These are phyloP conservation scores for Monilinia aucupariae DNA, from an alignment of 2,329 filamentous ascomycete species.

Conservation along the genomic window DNA sequence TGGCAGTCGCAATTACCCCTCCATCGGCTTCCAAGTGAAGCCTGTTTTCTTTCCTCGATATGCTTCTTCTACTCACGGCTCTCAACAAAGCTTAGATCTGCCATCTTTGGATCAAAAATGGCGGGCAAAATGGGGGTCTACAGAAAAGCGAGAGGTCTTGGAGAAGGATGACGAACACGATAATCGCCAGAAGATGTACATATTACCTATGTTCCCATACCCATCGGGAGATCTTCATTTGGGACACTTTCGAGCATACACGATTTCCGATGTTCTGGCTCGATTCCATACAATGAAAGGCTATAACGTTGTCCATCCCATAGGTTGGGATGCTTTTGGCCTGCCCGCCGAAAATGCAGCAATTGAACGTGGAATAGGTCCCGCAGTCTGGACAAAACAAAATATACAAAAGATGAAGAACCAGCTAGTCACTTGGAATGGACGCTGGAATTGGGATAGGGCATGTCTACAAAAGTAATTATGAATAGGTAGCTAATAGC, in stretches of 20 bases:
- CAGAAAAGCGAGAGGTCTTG: neutral
- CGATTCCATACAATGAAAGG: slow-evolving; percentile 72
- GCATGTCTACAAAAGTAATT: slow-evolving; percentile 47
- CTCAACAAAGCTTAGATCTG: slow-evolving; percentile 23
- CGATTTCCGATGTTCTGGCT: slow-evolving; percentile 80
- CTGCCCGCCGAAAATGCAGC: slow-evolving; percentile 88
- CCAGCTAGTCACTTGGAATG: slow-evolving; percentile 74
- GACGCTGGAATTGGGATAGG: slow-evolving; percentile 74
- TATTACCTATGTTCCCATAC: slow-evolving; percentile 91
- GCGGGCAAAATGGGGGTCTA: slow-evolving; percentile 24
- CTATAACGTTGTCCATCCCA: slow-evolving; percentile 73
- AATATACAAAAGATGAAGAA: slow-evolving; percentile 84
- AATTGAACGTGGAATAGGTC: slow-evolving; percentile 73
- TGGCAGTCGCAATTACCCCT: neutral
- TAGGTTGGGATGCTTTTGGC: slow-evolving; percentile 93
- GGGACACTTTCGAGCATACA: slow-evolving; percentile 83
- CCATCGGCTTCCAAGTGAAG: neutral
- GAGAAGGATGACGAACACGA: neutral
- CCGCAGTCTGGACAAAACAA: slow-evolving; percentile 68
- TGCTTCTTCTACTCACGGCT: neutral
- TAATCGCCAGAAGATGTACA: slow-evolving; percentile 49
- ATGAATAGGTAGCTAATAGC: slow-evolving; percentile 20
- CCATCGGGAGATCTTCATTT: slow-evolving; percentile 82
- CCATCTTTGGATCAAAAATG: slow-evolving; percentile 30
- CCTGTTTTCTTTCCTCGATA: neutral